Evolutionary conservation across 106 monocot species (phyloP).

Genomic region (Xerophyta viscosa): DNA sequence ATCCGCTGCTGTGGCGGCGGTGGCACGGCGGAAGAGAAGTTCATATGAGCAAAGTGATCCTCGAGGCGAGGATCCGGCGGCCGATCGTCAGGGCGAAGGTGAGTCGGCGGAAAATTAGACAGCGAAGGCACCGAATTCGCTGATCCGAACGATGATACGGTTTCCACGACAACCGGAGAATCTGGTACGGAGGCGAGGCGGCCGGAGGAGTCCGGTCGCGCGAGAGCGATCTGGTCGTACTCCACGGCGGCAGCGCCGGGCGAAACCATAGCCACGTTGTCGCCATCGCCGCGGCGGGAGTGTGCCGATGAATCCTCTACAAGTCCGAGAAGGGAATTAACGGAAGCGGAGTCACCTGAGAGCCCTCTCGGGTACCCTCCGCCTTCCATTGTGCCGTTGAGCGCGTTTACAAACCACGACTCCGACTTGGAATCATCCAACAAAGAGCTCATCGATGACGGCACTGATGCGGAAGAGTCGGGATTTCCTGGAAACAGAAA

Average conservation of each 20-base stretch:
- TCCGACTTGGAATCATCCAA: conserved; percentile 87
- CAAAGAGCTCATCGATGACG: conserved; percentile 61
- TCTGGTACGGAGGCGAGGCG: conserved; percentile 57
- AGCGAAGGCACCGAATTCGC: conserved; percentile 61
- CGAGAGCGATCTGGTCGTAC: conserved; percentile 12
- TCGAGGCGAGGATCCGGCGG: conserved; percentile 36
- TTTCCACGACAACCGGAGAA: conserved; percentile 63
- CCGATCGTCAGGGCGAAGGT: conserved; percentile 55
- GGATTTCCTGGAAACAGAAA: conserved; percentile 70
- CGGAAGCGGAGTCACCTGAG: conserved; percentile 55
- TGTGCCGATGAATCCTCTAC: conserved; percentile 51
- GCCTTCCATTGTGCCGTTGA: conserved; percentile 58
- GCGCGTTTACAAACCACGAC: conserved; percentile 96
- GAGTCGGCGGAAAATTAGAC: conserved; percentile 76
- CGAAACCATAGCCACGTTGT: no score
- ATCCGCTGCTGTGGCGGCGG: conserved; percentile 3
- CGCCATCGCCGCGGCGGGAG: conserved; percentile 11
- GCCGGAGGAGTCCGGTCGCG: conserved; percentile 36
- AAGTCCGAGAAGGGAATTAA: conserved; percentile 83
- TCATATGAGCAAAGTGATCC: conserved; percentile 70
- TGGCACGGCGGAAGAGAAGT: conserved; percentile 8
- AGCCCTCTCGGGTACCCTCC: conserved; percentile 39
- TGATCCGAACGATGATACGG: conserved; percentile 71
- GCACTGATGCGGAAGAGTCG: conserved; percentile 56
- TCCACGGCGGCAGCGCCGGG: no score